Evolutionary conservation across 2,329 filamentous ascomycete species (phyloP), one percentile per base, ranked within the genome.

Genomic region (Diaporthe ampelina): DNA sequence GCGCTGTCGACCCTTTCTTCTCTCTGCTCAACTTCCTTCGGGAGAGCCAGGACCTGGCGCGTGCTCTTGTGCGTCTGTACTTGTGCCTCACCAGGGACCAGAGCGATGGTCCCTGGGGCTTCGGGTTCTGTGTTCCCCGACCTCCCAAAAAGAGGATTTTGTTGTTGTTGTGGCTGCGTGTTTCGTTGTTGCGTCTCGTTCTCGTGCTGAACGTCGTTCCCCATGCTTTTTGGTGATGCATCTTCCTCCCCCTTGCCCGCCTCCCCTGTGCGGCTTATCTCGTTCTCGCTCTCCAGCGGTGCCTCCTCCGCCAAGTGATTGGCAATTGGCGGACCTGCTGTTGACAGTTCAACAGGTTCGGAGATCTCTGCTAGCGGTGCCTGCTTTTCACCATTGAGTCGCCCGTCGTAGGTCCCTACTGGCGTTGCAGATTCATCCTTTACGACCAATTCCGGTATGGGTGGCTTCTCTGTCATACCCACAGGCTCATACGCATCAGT

Each of bases 81-180:
- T 75, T 75, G 21, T 68, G 73, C 75, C 73, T 69, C 75, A 72
- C 59, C 63, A 61, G 67, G 58, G 67, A 73, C 75, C 75, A 76
- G 71, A 76, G 73, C 74, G 61, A 59, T 45, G 11, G 69, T 72
- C 74, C 74, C 68, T 61, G 73, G 75, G 73, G 73, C 75, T 73
- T 65, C 75, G 73, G 73, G 73, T 76, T 69, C 75, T 76, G 75
- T 76, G 59, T 50, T 72, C 75, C 73, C 70, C 73, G 75, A 69
- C 67, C 72, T 57, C 63, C 48, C 73, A 76, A 76, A 76, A 76
- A 76, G 75, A 76, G 75, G 70, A 72, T 72, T 73, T 56, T 75
- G 70, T 35, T 40, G 37, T 43, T 43, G 15, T 19, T 48, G 45
- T 48, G 54, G 19, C 68, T 50, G 50, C 56, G 50, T 37, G 54